phyloP scores from a whole-genome alignment of 768 basidiomycete genomes.

The Podaxis sp. region DNA sequence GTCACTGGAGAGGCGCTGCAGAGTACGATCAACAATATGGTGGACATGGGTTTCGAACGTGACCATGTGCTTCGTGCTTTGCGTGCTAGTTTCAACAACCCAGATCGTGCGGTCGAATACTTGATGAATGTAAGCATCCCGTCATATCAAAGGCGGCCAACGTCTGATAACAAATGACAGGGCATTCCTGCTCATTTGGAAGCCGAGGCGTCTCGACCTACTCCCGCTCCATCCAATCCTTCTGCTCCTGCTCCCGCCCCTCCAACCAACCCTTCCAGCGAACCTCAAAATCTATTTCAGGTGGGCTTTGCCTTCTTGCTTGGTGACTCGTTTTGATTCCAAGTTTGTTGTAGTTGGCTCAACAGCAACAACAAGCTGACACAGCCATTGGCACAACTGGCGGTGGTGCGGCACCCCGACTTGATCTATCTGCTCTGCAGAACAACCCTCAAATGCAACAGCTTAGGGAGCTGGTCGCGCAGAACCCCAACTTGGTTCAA shows the following conservation, averaged over 20 bases:
- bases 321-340: not conserved
- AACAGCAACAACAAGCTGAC: conserved; percentile 60
- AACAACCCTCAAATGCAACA: conserved; percentile 65
- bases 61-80: conserved; percentile 84
- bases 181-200: conserved; percentile 76
- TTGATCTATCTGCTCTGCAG: conserved; percentile 51
- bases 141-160: conserved; percentile 1
- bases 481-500: conserved; percentile 79
- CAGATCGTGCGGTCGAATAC: conserved; percentile 98
- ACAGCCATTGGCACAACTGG: conserved; percentile 25
- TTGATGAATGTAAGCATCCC: conserved; percentile 71
- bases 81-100: conserved; percentile 94
- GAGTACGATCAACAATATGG: conserved; percentile 70
- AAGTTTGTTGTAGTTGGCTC: conserved; percentile 50
- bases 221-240: conserved; percentile 21
- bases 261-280: conserved; percentile 31
- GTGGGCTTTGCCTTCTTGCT: conserved; percentile 30
- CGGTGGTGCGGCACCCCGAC: conserved; percentile 26
- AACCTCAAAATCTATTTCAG: conserved; percentile 86
- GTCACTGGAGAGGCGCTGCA: conserved; percentile 76
- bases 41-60: conserved; percentile 90
- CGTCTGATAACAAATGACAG: conserved; percentile 31
- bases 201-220: conserved; percentile 36
- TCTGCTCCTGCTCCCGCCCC: conserved; percentile 31
- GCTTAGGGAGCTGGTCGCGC: conserved; percentile 63